Conservation (phyloP, 345 rosid species). For the Physaria fendleri region DNA sequence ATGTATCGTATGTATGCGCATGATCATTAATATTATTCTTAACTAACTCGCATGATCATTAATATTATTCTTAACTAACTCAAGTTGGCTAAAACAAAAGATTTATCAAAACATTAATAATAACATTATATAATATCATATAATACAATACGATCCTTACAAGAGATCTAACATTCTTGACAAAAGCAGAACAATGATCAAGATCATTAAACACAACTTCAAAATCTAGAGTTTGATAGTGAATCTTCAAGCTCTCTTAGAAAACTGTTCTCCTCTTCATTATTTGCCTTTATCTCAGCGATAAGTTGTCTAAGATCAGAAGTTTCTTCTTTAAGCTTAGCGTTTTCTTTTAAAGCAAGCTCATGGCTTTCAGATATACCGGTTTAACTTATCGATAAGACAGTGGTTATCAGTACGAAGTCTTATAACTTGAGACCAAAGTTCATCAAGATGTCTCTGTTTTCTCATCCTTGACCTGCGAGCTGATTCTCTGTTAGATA, state of each 20-base stretch:
- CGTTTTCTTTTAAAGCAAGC: constrained; percentile 59
- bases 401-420: constrained; percentile 64
- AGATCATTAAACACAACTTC: constrained; percentile 20
- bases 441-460: constrained; percentile 92
- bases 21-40: constrained; percentile 21
- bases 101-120: constrained; percentile 7
- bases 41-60: constrained; percentile 23
- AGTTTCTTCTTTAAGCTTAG: constrained; percentile 72
- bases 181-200: constrained; percentile 10
- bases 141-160: constrained; percentile 1
- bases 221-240: constrained; percentile 33
- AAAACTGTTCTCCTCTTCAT: constrained; percentile 40
- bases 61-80: constrained; percentile 16
- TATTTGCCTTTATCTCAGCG: constrained; percentile 31
- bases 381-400: constrained; percentile 62
- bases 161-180: constrained; percentile 18
- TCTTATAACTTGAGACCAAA: constrained; percentile 76
- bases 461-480: constrained; percentile 95
- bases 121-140: constrained; percentile 8
- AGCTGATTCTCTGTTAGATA: constrained; percentile 94
- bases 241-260: constrained; percentile 50
- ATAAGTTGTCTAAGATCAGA: constrained; percentile 71
- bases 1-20: background rate
- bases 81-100: constrained; percentile 26
- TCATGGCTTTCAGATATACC: constrained; percentile 59